Evolutionary conservation across 345 rosid species (phyloP).

Genomic region (Ceriops decandra): DNA sequence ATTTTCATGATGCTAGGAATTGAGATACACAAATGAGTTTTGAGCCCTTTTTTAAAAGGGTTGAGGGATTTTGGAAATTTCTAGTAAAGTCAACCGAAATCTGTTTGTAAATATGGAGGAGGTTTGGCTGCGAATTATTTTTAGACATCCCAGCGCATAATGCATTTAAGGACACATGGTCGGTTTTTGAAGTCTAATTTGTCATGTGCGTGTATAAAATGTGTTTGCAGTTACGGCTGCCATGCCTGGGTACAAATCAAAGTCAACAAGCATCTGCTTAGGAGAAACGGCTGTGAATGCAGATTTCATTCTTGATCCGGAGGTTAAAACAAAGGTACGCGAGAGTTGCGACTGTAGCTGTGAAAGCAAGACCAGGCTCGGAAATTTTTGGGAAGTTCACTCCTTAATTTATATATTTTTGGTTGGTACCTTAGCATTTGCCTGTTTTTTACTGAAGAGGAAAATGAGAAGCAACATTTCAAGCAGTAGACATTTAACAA

Average conservation of each 20-base stretch:
- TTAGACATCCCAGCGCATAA: too few species aligned
- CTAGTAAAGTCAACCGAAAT: too few species aligned
- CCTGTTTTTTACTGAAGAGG: conserved; percentile 48
- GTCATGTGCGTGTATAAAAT: neutral
- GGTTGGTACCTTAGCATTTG: conserved; percentile 43
- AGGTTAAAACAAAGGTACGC: conserved; percentile 26
- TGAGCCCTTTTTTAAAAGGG: too few species aligned
- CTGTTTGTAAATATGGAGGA: too few species aligned
- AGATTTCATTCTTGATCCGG: conserved; percentile 83
- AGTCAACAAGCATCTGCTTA: conserved; percentile 56
- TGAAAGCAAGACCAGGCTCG: conserved; percentile 25
- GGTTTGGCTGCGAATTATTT: too few species aligned
- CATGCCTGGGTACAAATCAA: conserved; percentile 68
- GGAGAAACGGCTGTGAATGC: conserved; percentile 54
- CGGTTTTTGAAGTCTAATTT: too few species aligned
- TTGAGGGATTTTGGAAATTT: too few species aligned
- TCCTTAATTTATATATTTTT: conserved; percentile 44
- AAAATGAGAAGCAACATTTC: conserved; percentile 43
- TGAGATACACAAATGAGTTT: too few species aligned
- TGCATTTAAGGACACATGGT: too few species aligned
- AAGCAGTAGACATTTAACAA: conserved; percentile 46
- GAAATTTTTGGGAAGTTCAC: conserved; percentile 39
- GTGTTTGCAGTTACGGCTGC: conserved; percentile 54
- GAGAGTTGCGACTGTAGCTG: conserved; percentile 50
- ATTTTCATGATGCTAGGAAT: too few species aligned